Evolutionary conservation across 179 eudicot genomes (phyloP), one percentile per base, ranked within the genome.

Genomic region (Vitellaria paradoxa): DNA sequence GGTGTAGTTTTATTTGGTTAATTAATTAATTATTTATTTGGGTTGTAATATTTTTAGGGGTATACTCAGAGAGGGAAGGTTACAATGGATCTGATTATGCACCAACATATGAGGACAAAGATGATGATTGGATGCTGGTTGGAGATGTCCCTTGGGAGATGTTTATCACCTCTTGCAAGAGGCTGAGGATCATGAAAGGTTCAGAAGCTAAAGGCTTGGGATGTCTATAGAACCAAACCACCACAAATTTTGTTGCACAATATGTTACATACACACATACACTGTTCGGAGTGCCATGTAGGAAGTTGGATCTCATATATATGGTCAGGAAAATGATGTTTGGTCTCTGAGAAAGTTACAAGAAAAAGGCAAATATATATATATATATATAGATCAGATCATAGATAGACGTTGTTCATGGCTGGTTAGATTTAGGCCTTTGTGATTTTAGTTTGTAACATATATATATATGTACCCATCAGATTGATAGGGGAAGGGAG

Each of bases 191-290:
- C 76, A 84, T 87, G 84, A 87, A 76, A 63, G 83, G 82, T 26
- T 82, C 81, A 9, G 87, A 87, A 73, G 89, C 89, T 65, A 87
- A 77, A 76, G 87, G 89, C 7, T 76, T 81, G 70, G 84, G 77
- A 62, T 74, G 77, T 62, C 42, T 17, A 46, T 74, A 61, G 77
- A 61, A 59, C 37, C 67, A 67, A 46, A 30, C 37, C n/a, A n/a
- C 37, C 24, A 56, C 37, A 30, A 59, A 7, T 49, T 4, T 4
- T 56, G 47, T 5, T n/a, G 3, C 47, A 10, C 75, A 18, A 50
- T 12, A 40, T 5, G 2, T 30, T 30, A 30, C 2, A 30, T 30
- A 30, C 37, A 30, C 2, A 30, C 37, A 30, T 2, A 30, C 37
- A 30, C 37, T 30, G 37, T 24, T 47, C 37, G 5, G 18, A 21